Evolutionary conservation across 2,329 filamentous ascomycete genomes (phyloP).

Genomic region (Ampelomyces quisqualis): DNA sequence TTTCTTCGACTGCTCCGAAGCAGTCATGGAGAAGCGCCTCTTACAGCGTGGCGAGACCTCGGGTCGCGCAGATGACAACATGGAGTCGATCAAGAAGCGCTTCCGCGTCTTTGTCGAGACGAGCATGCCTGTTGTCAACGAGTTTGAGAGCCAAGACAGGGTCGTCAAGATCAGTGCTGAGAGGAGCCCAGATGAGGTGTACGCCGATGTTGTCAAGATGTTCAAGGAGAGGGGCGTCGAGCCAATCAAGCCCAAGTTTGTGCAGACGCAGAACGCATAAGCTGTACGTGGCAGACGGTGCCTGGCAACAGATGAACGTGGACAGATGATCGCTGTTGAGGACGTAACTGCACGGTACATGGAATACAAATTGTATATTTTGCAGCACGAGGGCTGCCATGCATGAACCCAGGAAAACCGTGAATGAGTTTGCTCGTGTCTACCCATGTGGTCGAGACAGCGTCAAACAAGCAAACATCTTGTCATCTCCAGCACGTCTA

Average conservation of each 20-base stretch:
- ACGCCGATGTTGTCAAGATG: conserved; percentile 51
- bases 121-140: conserved; percentile 93
- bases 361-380: conserved; percentile 31
- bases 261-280: conserved; percentile 27
- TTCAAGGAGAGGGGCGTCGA: conserved; percentile 39
- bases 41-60: conserved; percentile 90
- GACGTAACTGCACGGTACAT: conserved; percentile 12
- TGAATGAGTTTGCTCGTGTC: conserved; percentile 28
- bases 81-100: conserved; percentile 91
- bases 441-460: conserved; percentile 10
- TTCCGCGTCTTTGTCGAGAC: conserved; percentile 94
- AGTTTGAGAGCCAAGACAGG: conserved; percentile 72
- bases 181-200: conserved; percentile 65
- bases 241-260: conserved; percentile 34
- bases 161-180: conserved; percentile 80
- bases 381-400: conserved; percentile 34
- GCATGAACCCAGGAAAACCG: conserved; percentile 32
- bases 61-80: conserved; percentile 89
- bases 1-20: conserved; percentile 92
- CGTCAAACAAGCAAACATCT: conserved; percentile 2
- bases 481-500: conserved; percentile 10
- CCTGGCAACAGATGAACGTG: no score
- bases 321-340: not conserved
- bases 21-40: conserved; percentile 79
- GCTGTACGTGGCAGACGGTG: no score